Conservation (phyloP, 805 yeast genomes). For the Pichia occidentalis region DNA sequence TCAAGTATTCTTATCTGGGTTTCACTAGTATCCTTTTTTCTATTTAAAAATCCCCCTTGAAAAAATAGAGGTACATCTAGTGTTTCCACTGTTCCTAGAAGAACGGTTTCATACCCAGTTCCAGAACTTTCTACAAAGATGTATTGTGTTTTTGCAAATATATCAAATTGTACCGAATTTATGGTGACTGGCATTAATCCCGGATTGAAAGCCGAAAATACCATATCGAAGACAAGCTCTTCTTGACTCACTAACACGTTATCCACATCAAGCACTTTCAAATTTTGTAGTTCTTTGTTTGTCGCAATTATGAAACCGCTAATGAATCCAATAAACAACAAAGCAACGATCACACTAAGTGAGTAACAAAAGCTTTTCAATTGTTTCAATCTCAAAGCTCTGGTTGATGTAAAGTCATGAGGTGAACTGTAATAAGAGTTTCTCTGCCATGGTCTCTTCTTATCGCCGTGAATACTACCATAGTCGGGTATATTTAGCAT, state of each 20-base stretch:
- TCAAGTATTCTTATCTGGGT: conserved; percentile 66
- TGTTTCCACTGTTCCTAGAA: conserved; percentile 60
- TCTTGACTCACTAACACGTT: conserved; percentile 77
- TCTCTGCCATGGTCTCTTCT: conserved; percentile 17
- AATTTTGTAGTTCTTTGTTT: conserved; percentile 70
- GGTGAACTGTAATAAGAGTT: conserved; percentile 30
- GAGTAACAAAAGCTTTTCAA: conserved; percentile 36
- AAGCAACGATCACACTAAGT: conserved; percentile 36
- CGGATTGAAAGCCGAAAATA: conserved; percentile 78
- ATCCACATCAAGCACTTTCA: conserved; percentile 52
- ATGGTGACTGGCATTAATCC: conserved; percentile 69
- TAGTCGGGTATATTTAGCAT: conserved; percentile 8
- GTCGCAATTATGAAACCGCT: conserved; percentile 83
- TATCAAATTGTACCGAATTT: conserved; percentile 64
- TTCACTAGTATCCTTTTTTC: conserved; percentile 49
- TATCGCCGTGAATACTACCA: conserved; percentile 13
- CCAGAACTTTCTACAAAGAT: conserved; percentile 16
- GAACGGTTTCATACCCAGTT: conserved; percentile 41
- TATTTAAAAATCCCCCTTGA: conserved; percentile 68
- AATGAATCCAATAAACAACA: conserved; percentile 68
- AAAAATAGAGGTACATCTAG: conserved; percentile 72
- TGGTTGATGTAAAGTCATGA: conserved; percentile 31
- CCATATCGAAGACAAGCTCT: conserved; percentile 74
- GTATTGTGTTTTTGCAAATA: conserved; percentile 71
- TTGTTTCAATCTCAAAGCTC: conserved; percentile 26